phyloP scores from a whole-genome alignment of 2,329 filamentous ascomycete genomes.

The Teratosphaeria zuluensis region DNA sequence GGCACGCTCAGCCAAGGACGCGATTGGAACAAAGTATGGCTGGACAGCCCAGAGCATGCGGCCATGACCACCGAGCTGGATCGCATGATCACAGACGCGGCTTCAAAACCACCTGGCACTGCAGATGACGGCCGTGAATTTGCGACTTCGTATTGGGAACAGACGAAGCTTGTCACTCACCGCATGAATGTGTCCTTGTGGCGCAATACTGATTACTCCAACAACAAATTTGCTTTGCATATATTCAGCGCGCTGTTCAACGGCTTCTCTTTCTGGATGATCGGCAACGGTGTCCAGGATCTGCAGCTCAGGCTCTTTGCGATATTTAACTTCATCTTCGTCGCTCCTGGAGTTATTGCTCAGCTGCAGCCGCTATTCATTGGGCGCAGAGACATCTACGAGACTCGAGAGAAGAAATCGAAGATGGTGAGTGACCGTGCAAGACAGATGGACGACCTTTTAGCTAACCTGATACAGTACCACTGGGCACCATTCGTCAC shows the following conservation, averaged over 20 bases:
- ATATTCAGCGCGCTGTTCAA: constrained; percentile 67
- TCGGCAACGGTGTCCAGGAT: constrained; percentile 64
- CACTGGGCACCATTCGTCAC: constrained; percentile 73
- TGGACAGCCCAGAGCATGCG: constrained; percentile 59
- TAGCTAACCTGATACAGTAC: constrained; percentile 69
- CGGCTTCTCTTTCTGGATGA: constrained; percentile 68
- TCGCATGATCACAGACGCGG: constrained; percentile 51
- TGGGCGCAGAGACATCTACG: constrained; percentile 49
- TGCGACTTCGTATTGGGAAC: constrained; percentile 68
- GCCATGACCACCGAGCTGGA: constrained; percentile 57
- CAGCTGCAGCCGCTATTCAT: constrained; percentile 65
- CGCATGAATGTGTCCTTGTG: constrained; percentile 73
- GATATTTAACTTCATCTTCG: constrained; percentile 76
- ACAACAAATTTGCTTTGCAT: constrained; percentile 80
- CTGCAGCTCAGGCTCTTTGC: constrained; percentile 82
- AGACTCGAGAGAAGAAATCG: constrained; percentile 50
- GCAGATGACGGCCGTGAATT: constrained; percentile 60
- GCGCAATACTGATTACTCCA: constrained; percentile 80
- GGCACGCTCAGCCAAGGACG: constrained; percentile 58
- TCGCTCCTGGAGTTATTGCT: constrained; percentile 72
- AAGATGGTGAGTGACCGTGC: constrained; percentile 37
- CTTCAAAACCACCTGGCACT: constrained; percentile 40
- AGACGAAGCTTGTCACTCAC: constrained; percentile 63
- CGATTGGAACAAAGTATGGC: constrained; percentile 77
- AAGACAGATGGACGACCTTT: constrained; percentile 62